Evolutionary conservation across 148 eudicot genomes (phyloP).

Genomic region (Pouteria glomerata): DNA sequence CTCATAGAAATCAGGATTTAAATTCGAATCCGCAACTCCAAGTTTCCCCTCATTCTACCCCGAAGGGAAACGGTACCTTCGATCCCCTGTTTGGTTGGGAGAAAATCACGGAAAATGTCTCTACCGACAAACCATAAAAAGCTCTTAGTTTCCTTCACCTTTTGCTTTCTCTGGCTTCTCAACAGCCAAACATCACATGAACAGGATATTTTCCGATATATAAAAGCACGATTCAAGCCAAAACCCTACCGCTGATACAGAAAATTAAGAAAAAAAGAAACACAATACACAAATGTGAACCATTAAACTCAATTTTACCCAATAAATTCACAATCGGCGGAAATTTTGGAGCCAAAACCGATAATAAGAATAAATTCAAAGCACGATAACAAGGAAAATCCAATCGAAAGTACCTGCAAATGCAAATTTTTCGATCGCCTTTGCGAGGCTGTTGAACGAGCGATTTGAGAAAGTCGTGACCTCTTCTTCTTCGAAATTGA

Average conservation of each 20-base stretch:
- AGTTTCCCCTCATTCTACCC: neutral
- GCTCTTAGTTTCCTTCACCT: neutral
- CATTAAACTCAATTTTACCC: neutral
- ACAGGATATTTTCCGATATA: neutral
- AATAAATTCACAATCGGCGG: neutral
- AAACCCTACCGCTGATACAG: too few species aligned
- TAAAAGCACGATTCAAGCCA: too few species aligned
- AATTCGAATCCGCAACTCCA: neutral
- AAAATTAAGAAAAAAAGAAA: neutral
- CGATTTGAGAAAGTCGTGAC: neutral
- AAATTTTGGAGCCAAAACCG: neutral
- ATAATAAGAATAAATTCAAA: neutral
- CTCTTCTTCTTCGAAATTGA: neutral
- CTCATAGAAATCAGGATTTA: neutral
- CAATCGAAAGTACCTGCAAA: constrained; percentile 4
- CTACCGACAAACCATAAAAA: neutral
- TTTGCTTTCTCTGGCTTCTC: neutral
- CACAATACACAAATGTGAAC: neutral
- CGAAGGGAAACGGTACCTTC: neutral
- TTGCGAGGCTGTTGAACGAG: constrained; percentile 1
- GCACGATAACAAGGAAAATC: neutral
- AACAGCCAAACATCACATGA: neutral
- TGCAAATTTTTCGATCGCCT: neutral
- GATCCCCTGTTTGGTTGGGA: neutral
- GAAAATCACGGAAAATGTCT: neutral